Evolutionary conservation across 208 protist genomes (phyloP).

Genomic region (Balamuthia mandrillaris): DNA sequence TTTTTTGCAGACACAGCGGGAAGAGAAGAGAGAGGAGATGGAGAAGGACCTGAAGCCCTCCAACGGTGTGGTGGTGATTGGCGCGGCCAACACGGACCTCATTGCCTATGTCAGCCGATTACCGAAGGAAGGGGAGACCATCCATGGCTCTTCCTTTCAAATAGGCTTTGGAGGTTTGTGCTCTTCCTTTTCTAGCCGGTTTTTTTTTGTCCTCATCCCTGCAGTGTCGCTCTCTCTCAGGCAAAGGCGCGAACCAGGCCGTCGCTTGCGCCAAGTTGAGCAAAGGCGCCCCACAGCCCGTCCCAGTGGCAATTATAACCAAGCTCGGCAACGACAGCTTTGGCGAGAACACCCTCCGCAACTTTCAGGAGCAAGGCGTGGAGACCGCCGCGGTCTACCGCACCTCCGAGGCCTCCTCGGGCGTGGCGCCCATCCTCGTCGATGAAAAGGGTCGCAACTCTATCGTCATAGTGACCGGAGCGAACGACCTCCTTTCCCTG

Average conservation of each 20-base stretch:
- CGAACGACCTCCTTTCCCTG: background rate
- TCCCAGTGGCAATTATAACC: background rate
- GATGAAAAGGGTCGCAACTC: background rate
- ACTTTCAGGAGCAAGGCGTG: background rate
- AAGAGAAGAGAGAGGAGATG: too few species aligned
- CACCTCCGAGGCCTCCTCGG: background rate
- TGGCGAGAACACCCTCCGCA: background rate
- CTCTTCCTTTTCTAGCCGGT: background rate
- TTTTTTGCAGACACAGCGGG: too few species aligned
- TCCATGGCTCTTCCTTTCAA: background rate
- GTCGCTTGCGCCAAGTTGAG: slow-evolving; percentile 7
- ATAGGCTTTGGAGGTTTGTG: background rate
- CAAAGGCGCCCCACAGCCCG: background rate
- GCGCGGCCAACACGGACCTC: background rate
- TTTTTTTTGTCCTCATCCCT: background rate
- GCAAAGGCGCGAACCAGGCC: background rate
- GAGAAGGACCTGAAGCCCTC: too few species aligned
- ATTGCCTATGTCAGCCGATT: background rate
- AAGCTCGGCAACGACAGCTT: background rate
- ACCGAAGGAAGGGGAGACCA: background rate
- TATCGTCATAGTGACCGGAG: background rate
- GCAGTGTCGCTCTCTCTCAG: background rate
- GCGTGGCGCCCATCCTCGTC: background rate
- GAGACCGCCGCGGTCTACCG: background rate
- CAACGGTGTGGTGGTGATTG: background rate